phyloP scores from a whole-genome alignment of 768 basidiomycete species.

The Russula abietina region DNA sequence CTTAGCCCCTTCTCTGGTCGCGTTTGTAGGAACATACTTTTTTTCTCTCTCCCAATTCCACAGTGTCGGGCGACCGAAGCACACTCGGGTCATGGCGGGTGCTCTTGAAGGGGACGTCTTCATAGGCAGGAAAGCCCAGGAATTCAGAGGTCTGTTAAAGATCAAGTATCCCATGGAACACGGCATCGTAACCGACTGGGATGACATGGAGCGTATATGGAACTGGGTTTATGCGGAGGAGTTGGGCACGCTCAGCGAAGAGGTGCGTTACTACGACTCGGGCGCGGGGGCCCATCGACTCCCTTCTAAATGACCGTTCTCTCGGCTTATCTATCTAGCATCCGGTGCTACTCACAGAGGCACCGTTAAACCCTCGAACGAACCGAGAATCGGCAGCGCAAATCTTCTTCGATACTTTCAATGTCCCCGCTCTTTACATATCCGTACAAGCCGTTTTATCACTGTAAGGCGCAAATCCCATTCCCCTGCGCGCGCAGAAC shows the following conservation, averaged over 20 bases:
- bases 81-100: conserved; percentile 96
- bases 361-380: conserved; percentile 91
- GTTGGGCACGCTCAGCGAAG: conserved; percentile 91
- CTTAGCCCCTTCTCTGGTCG: conserved; percentile 29
- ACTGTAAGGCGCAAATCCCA: conserved; percentile 50
- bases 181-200: conserved; percentile 99
- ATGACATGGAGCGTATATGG: conserved; percentile 99
- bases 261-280: conserved; percentile 46
- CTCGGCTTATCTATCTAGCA: conserved; percentile 52
- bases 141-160: conserved; percentile 90
- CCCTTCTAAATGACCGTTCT: conserved; percentile 12
- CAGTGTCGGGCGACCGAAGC: conserved; percentile 95
- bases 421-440: conserved; percentile 94
- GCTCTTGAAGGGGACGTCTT: conserved; percentile 95
- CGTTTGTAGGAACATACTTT: neutral
- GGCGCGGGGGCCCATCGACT: neutral
- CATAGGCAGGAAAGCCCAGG: conserved; percentile 92
- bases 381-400: conserved; percentile 97
- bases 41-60: neutral
- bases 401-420: conserved; percentile 99
- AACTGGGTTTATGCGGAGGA: conserved; percentile 96
- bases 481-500: neutral
- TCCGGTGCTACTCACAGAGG: conserved; percentile 95
- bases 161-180: conserved; percentile 99
- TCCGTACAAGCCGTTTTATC: conserved; percentile 97